phyloP scores from a whole-genome alignment of 2,329 filamentous ascomycete species.

The Remersonia thermophila region DNA sequence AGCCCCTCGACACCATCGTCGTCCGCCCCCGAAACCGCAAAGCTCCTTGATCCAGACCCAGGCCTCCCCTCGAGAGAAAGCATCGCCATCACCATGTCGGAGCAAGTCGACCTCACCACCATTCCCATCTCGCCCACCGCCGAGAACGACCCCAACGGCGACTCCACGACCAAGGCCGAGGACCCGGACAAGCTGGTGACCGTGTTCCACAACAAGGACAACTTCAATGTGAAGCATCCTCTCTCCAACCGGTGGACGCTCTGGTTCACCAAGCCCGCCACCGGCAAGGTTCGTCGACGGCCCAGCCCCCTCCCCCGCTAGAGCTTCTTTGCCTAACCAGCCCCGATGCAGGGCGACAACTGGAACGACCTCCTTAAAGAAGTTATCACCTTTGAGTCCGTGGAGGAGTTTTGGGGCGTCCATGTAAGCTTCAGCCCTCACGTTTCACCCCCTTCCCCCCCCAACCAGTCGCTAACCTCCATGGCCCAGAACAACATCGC shows the following conservation, averaged over 20 bases:
- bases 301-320: constrained; percentile 2
- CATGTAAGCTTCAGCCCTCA: constrained; percentile 55
- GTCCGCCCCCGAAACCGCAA: no score
- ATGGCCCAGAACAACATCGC: constrained; percentile 88
- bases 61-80: constrained; percentile 1
- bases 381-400: constrained; percentile 95
- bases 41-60: no score
- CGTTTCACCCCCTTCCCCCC: no score
- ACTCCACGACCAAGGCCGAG: constrained; percentile 30
- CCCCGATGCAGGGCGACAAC: constrained; percentile 72
- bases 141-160: constrained; percentile 40
- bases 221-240: constrained; percentile 99
- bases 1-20: no score
- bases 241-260: constrained; percentile 96
- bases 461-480: constrained; percentile 2
- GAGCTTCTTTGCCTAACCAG: constrained; percentile 2
- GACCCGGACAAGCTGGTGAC: constrained; percentile 60
- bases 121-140: constrained; percentile 56
- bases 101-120: constrained; percentile 55
- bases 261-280: constrained; percentile 98
- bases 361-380: constrained; percentile 98
- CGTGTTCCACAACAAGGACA: constrained; percentile 95
- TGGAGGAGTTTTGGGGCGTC: constrained; percentile 99
- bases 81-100: constrained; percentile 25
- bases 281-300: constrained; percentile 65